Percentiles rank a stretch among this genome's conserved stretches.
These are phyloP conservation scores for Tetrapisispora phaffii DNA, from an alignment of 805 yeast genomes.

Conservation along the genomic window DNA sequence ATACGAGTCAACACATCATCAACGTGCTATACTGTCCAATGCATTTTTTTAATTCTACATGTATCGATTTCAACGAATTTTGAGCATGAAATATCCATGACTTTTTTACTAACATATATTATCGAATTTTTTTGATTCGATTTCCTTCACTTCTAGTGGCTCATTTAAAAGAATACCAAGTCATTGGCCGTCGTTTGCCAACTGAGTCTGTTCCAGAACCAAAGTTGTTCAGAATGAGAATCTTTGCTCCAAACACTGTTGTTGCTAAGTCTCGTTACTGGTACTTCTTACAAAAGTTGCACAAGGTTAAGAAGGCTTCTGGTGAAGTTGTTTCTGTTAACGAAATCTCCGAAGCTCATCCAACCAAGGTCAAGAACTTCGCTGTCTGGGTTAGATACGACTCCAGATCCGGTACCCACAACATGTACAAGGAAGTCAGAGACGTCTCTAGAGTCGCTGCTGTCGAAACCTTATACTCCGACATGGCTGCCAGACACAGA, in stretches of 20 bases:
- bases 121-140: neutral
- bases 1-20: too few relatives aligned
- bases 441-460: slow-evolving; percentile 99
- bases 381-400: slow-evolving; percentile 99
- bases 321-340: slow-evolving; percentile 97
- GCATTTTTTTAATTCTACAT: too few relatives aligned
- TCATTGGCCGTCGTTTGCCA: slow-evolving; percentile 99
- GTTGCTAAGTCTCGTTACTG: slow-evolving; percentile 42
- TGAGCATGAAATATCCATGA: too few relatives aligned
- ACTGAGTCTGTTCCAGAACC: slow-evolving; percentile 99
- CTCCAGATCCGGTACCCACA: slow-evolving; percentile 99
- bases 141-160: slow-evolving; percentile 45
- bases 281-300: slow-evolving; percentile 98
- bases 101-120: neutral
- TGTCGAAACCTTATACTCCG: slow-evolving; percentile 96
- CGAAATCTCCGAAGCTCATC: slow-evolving; percentile 86
- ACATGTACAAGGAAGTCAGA: slow-evolving; percentile 99
- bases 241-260: slow-evolving; percentile 23
- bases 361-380: slow-evolving; percentile 99
- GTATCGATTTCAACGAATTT: too few relatives aligned
- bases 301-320: slow-evolving; percentile 99
- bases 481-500: slow-evolving; percentile 99
- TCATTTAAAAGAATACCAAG: slow-evolving; percentile 98
- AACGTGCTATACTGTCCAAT: too few relatives aligned
- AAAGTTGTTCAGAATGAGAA: slow-evolving; percentile 99